phyloP scores from a whole-genome alignment of 1,139 yeast species.

The Suhomyces kunorum region DNA sequence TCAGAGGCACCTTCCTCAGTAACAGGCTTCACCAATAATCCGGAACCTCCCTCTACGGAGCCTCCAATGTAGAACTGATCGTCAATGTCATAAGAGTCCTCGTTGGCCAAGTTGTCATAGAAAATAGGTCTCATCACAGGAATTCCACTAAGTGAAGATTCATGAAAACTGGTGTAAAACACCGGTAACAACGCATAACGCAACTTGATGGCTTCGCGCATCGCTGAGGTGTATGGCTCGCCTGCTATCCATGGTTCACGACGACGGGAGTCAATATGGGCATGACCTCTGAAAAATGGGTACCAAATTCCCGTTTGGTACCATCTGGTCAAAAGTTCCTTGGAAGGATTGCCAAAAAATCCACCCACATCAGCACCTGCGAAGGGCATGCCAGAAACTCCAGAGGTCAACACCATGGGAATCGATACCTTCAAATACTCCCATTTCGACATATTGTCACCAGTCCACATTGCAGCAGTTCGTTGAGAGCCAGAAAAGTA shows the following conservation, averaged over 20 bases:
- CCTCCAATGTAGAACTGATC: constrained; percentile 82
- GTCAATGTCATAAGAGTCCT: constrained; percentile 59
- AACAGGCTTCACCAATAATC: constrained; percentile 81
- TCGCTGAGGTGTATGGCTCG: constrained; percentile 67
- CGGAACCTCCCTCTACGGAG: constrained; percentile 52
- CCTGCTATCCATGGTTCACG: constrained; percentile 91
- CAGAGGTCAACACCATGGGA: constrained; percentile 84
- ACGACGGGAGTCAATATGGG: constrained; percentile 89
- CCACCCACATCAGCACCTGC: constrained; percentile 98
- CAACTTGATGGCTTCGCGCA: constrained; percentile 68
- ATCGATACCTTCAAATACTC: constrained; percentile 75
- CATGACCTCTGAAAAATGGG: constrained; percentile 96
- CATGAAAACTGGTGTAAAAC: constrained; percentile 77
- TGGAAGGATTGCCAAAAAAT: constrained; percentile 84
- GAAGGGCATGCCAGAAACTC: constrained; percentile 86
- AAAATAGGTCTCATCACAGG: constrained; percentile 80
- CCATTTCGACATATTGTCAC: constrained; percentile 95
- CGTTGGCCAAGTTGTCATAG: constrained; percentile 59
- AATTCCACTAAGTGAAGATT: constrained; percentile 58
- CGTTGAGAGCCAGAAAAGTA: constrained; percentile 91
- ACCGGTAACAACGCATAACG: constrained; percentile 79
- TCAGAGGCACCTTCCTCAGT: constrained; percentile 53
- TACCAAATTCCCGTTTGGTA: constrained; percentile 94
- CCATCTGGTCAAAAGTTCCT: constrained; percentile 86
- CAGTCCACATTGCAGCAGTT: constrained; percentile 95